Evolutionary conservation across 805 yeast genomes (phyloP).

Genomic region (Candida sonorensis): DNA sequence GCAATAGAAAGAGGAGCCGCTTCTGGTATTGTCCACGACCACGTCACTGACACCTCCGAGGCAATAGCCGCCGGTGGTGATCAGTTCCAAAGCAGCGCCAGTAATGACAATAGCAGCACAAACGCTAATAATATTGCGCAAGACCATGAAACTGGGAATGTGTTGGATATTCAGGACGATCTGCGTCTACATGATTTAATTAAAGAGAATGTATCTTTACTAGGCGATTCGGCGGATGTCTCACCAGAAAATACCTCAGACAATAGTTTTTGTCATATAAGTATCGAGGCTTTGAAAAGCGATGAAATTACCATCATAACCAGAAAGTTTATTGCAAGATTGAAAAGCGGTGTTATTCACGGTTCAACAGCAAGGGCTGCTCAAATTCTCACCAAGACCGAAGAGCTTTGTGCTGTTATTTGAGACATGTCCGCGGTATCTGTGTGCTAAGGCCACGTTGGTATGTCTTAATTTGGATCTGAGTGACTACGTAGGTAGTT

Average conservation of each 20-base stretch:
- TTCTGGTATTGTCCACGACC: too few species aligned
- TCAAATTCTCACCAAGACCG: conserved; percentile 11
- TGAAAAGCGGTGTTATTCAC: conserved; percentile 10
- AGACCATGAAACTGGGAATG: conserved; percentile 5
- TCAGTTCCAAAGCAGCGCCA: too few species aligned
- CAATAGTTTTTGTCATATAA: conserved; percentile 1
- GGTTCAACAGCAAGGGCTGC: conserved; percentile 5
- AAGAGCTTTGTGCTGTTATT: conserved; percentile 6
- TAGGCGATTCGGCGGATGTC: not conserved
- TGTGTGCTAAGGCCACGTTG: too few species aligned
- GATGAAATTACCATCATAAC: conserved; percentile 9
- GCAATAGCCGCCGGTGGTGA: too few species aligned
- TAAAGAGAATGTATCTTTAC: conserved; percentile 10
- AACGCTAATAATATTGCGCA: not conserved
- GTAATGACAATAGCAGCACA: too few species aligned
- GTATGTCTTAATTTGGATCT: not conserved
- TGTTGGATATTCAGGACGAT: conserved; percentile 12
- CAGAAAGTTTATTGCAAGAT: conserved; percentile 4
- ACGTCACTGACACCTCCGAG: too few species aligned
- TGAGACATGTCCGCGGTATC: too few species aligned
- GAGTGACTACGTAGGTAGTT: too few species aligned
- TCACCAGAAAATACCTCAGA: not conserved
- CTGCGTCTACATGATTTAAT: conserved; percentile 15
- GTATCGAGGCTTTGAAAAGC: conserved; percentile 7
- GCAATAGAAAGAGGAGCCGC: too few species aligned